These are phyloP conservation scores for Sphagnurus paluster DNA, from an alignment of 1,284 basidiomycete species.

Conservation along the genomic window DNA sequence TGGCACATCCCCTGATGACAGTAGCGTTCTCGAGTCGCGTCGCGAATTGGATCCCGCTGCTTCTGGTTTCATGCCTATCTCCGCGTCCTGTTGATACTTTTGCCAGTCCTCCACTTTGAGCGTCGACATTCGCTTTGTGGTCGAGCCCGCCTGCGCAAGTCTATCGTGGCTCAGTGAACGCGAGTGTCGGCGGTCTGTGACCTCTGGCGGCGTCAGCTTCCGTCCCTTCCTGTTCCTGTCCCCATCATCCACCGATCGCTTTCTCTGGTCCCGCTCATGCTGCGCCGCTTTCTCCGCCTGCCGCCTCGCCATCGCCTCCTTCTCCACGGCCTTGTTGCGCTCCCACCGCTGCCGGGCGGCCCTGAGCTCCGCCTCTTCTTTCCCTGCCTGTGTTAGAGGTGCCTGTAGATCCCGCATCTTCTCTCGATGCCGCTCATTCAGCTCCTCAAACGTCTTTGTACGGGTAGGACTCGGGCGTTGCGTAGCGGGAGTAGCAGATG, in stretches of 20 bases:
- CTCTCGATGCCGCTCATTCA: slow-evolving; percentile 78
- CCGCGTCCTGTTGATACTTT: slow-evolving; percentile 59
- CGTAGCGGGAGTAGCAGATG: slow-evolving; percentile 43
- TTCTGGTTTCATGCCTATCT: slow-evolving; percentile 26
- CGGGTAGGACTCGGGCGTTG: slow-evolving; percentile 47
- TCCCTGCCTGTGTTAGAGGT: slow-evolving; percentile 70
- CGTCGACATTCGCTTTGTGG: slow-evolving; percentile 66
- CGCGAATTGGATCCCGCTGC: slow-evolving; percentile 24
- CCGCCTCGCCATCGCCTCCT: slow-evolving; percentile 63
- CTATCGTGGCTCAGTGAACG: slow-evolving; percentile 59
- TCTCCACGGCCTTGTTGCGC: slow-evolving; percentile 65
- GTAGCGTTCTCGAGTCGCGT: slow-evolving; percentile 35
- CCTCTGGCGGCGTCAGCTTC: slow-evolving; percentile 27
- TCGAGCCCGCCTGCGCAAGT: slow-evolving; percentile 45
- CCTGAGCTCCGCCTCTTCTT: slow-evolving; percentile 66
- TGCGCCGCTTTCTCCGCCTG: slow-evolving; percentile 71
- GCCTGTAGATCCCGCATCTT: slow-evolving; percentile 75
- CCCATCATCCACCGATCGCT: slow-evolving; percentile 41
- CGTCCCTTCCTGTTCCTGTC: slow-evolving; percentile 31
- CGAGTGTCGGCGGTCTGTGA: slow-evolving; percentile 40
- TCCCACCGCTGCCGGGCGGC: slow-evolving; percentile 78
- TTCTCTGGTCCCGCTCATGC: slow-evolving; percentile 51
- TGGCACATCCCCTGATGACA: slow-evolving; percentile 38
- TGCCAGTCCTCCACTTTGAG: slow-evolving; percentile 85
- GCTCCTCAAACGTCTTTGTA: slow-evolving; percentile 74